phyloP scores from a whole-genome alignment of 2,329 filamentous ascomycete species.

The Phoma sp. region DNA sequence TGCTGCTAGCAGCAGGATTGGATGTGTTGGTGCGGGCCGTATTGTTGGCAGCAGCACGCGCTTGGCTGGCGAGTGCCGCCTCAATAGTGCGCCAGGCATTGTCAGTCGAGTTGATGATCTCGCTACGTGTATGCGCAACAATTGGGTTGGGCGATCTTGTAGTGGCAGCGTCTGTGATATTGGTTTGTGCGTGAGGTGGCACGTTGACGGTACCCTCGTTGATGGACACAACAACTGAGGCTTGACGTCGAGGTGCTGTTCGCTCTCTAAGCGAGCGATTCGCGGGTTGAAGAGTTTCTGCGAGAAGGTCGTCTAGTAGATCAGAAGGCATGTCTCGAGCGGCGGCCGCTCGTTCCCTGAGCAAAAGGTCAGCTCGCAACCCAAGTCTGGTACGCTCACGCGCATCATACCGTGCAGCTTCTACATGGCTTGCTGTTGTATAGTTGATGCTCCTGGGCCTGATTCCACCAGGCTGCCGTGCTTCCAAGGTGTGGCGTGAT shows the following conservation, averaged over 20 bases:
- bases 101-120: constrained; percentile 43
- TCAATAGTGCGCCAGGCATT: constrained; percentile 59
- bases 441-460: constrained; percentile 55
- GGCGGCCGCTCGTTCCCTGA: constrained; percentile 28
- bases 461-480: constrained; percentile 45
- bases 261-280: constrained; percentile 30
- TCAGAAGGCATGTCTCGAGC: constrained; percentile 21
- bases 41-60: constrained; percentile 27
- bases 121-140: constrained; percentile 41
- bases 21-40: constrained; percentile 18
- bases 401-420: constrained; percentile 36
- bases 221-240: constrained; percentile 51
- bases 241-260: constrained; percentile 47
- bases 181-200: constrained; percentile 25
- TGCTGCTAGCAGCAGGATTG: constrained; percentile 9
- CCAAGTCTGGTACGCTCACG: not conserved
- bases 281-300: constrained; percentile 33
- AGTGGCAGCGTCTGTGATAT: constrained; percentile 39
- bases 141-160: constrained; percentile 43
- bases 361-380: constrained; percentile 15
- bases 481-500: constrained; percentile 53
- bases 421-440: constrained; percentile 35
- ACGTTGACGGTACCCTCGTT: constrained; percentile 36
- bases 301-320: constrained; percentile 20
- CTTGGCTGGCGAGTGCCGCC: constrained; percentile 53